Conservation (phyloP, 352 stramenopile genomes). For the Pythium rishiriense region DNA sequence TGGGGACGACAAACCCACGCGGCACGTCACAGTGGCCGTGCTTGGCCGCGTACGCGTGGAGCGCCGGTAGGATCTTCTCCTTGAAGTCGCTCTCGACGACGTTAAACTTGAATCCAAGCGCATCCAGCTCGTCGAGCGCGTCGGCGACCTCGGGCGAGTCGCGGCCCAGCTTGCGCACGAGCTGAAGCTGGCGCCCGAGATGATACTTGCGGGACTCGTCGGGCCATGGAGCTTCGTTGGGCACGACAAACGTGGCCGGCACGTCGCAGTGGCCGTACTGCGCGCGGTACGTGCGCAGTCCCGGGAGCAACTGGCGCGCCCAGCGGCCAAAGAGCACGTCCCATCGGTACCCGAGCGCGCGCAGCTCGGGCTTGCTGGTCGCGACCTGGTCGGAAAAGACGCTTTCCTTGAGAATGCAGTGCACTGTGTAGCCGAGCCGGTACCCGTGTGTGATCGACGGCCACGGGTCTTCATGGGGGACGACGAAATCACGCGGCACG, state of each 20-base stretch:
- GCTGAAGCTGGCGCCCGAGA: slow-evolving; percentile 83
- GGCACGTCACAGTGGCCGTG: slow-evolving; percentile 89
- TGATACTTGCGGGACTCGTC: slow-evolving; percentile 73
- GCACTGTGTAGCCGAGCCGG: slow-evolving; percentile 58
- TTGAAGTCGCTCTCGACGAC: slow-evolving; percentile 60
- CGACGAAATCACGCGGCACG: slow-evolving; percentile 53
- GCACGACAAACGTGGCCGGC: slow-evolving; percentile 67
- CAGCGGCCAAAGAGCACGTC: slow-evolving; percentile 47
- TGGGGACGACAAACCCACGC: slow-evolving; percentile 87
- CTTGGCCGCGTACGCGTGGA: slow-evolving; percentile 68
- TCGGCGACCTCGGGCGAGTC: slow-evolving; percentile 43
- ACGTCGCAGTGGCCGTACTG: slow-evolving; percentile 78
- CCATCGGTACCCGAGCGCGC: slow-evolving; percentile 52
- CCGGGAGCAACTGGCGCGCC: slow-evolving; percentile 23
- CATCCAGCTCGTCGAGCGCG: slow-evolving; percentile 55
- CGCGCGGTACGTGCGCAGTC: slow-evolving; percentile 48
- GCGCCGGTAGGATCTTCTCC: slow-evolving; percentile 43
- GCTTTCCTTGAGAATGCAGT: slow-evolving; percentile 38
- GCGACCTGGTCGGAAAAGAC: slow-evolving; percentile 51
- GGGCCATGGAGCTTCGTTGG: slow-evolving; percentile 64
- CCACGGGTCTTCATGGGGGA: slow-evolving; percentile 55
- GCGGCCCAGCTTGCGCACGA: slow-evolving; percentile 52
- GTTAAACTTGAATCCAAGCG: slow-evolving; percentile 70
- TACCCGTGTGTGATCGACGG: slow-evolving; percentile 37
- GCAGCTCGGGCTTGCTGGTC: slow-evolving; percentile 22